A percentile compares a stretch with the other conserved stretches of the same genome.
Conservation (phyloP, 2,329 filamentous ascomycete genomes). For the Sphaerostilbella broomeana region DNA sequence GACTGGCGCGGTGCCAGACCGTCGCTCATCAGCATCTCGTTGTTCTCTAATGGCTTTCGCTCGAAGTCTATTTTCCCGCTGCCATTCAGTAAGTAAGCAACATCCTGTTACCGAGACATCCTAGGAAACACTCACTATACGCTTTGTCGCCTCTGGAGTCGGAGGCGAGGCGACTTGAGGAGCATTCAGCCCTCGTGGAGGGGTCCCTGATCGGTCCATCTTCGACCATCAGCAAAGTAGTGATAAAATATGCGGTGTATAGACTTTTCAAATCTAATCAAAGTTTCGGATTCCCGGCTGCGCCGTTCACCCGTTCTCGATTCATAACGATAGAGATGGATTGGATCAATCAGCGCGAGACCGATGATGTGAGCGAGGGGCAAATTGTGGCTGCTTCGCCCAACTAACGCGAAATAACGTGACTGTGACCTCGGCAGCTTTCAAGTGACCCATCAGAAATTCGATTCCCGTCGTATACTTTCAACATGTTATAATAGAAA, state of each 20-base stretch:
- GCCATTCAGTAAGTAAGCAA: slow-evolving; percentile 3
- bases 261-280: too few relatives aligned
- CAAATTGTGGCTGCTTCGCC: slow-evolving; percentile 18
- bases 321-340: too few relatives aligned
- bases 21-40: slow-evolving; percentile 55
- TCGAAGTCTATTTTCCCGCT: slow-evolving; percentile 83
- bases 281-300: too few relatives aligned
- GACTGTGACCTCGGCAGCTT: too few relatives aligned
- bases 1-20: slow-evolving; percentile 35
- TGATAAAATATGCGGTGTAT: too few relatives aligned
- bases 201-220: slow-evolving; percentile 45
- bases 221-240: neutral
- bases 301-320: too few relatives aligned
- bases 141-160: slow-evolving; percentile 48
- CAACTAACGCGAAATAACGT: slow-evolving; percentile 27
- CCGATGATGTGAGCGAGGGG: slow-evolving; percentile 19
- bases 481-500: too few relatives aligned
- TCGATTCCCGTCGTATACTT: too few relatives aligned
- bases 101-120: neutral
- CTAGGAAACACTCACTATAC: slow-evolving; percentile 41
- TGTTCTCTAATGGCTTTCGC: slow-evolving; percentile 81
- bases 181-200: slow-evolving; percentile 31
- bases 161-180: slow-evolving; percentile 37
- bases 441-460: too few relatives aligned
- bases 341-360: neutral